Conservation (phyloP, 2,329 filamentous ascomycete species). For the Epichloe elymi region DNA sequence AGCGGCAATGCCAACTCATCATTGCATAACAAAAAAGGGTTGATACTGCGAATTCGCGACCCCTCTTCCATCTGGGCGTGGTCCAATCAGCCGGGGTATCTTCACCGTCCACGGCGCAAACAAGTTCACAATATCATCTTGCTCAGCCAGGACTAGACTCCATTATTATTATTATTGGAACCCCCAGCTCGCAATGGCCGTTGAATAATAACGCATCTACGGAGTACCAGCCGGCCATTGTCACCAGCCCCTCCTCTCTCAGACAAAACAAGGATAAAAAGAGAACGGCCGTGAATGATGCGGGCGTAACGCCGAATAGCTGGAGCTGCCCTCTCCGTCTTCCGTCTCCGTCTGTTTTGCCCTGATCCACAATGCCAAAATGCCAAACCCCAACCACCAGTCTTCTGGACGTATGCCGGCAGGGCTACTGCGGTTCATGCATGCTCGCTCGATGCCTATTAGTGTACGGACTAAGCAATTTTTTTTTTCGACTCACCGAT, state of each 20-base stretch:
- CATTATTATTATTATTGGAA: neutral
- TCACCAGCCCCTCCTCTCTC: slow-evolving; percentile 3
- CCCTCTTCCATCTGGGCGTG: slow-evolving; percentile 2
- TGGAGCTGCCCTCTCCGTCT: neutral
- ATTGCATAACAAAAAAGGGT: slow-evolving; percentile 45
- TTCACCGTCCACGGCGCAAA: slow-evolving; percentile 11
- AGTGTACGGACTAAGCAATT: neutral
- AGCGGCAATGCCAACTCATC: slow-evolving; percentile 61
- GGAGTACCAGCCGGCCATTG: slow-evolving; percentile 3
- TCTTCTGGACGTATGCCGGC: slow-evolving; percentile 2
- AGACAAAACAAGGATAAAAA: neutral
- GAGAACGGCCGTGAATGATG: neutral
- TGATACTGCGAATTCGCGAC: slow-evolving; percentile 7
- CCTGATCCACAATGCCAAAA: slow-evolving; percentile 1
- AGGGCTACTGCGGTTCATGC: slow-evolving; percentile 6
- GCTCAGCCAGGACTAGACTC: neutral
- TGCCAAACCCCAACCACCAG: slow-evolving; percentile 2
- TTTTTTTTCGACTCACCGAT: slow-evolving; percentile 5
- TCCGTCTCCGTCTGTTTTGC: neutral
- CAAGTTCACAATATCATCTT: slow-evolving; percentile 3
- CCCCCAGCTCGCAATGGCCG: slow-evolving; percentile 5
- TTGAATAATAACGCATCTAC: slow-evolving; percentile 6
- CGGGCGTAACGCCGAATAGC: neutral
- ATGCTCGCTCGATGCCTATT: slow-evolving; percentile 2
- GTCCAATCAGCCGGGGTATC: slow-evolving; percentile 13